Conservation (phyloP, 345 rosid genomes). For the Eucalyptus virginea region DNA sequence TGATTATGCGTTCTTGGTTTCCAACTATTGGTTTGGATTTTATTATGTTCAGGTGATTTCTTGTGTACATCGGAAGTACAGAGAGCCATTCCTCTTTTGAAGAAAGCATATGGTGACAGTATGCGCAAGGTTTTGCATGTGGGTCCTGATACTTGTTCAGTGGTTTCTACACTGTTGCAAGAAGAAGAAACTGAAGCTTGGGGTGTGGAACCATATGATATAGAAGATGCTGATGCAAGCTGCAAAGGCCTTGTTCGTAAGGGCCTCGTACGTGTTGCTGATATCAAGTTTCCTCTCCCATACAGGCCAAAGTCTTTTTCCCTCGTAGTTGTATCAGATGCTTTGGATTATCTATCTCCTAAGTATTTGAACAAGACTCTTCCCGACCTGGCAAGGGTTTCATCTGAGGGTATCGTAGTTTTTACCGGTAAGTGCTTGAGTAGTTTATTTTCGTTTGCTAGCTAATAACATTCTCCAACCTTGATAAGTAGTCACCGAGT, state of each 20-base stretch:
- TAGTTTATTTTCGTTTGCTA: not conserved
- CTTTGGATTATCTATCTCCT: constrained; percentile 86
- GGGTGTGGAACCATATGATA: constrained; percentile 98
- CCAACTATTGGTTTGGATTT: not conserved
- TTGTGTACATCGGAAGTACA: constrained; percentile 82
- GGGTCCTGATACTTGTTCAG: constrained; percentile 93
- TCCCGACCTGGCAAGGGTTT: constrained; percentile 84
- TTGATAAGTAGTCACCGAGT: not conserved
- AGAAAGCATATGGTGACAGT: constrained; percentile 80
- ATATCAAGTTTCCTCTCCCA: constrained; percentile 84
- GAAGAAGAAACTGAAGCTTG: constrained; percentile 93
- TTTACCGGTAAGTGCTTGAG: constrained; percentile 52
- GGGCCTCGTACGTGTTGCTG: constrained; percentile 90
- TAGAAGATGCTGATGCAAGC: constrained; percentile 77
- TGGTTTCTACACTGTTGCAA: constrained; percentile 68
- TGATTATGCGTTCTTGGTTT: not conserved
- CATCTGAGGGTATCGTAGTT: constrained; percentile 62
- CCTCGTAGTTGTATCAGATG: constrained; percentile 88
- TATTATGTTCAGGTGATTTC: constrained; percentile 39
- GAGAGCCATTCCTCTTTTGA: constrained; percentile 64
- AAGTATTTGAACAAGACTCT: constrained; percentile 89
- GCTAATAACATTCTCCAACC: not conserved
- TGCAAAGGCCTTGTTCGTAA: constrained; percentile 78
- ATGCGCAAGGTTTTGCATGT: constrained; percentile 92
- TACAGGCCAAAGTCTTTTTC: constrained; percentile 88